A percentile compares a stretch with the other conserved stretches of the same genome.
These are phyloP conservation scores for Byssothecium circinans DNA, from an alignment of 2,329 filamentous ascomycete species.

Conservation along the genomic window DNA sequence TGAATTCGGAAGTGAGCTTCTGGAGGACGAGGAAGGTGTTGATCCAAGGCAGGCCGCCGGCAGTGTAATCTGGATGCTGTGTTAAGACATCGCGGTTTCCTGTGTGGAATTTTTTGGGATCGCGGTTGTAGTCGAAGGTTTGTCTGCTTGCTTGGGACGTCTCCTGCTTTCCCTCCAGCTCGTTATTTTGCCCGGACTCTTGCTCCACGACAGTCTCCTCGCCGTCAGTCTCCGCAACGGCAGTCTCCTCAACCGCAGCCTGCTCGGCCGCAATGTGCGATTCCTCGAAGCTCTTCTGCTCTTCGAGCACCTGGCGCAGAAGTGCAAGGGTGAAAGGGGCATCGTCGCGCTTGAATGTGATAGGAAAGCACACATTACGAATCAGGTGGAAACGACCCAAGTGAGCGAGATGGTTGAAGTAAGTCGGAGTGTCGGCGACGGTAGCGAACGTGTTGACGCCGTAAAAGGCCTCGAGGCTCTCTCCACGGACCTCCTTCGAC, in stretches of 20 bases:
- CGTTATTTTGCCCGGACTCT: no score
- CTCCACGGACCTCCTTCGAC: constrained; percentile 18
- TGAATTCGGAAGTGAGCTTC: constrained; percentile 13
- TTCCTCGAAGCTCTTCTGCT: constrained; percentile 13
- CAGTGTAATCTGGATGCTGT: constrained; percentile 10
- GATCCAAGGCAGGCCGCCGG: constrained; percentile 13
- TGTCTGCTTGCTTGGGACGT: no score
- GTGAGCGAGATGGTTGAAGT: constrained; percentile 20
- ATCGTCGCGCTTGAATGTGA: constrained; percentile 6
- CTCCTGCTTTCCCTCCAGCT: no score
- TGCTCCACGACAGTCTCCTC: no score
- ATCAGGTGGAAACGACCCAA: constrained; percentile 24
- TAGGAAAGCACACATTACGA: constrained; percentile 16
- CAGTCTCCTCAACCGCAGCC: background rate
- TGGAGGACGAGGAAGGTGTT: constrained; percentile 16
- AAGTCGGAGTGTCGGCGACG: constrained; percentile 17
- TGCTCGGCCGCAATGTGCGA: background rate
- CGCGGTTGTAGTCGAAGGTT: no score
- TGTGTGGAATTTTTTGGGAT: constrained; percentile 6
- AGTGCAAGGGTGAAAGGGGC: constrained; percentile 6
- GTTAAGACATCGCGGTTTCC: background rate
- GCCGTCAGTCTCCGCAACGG: no score
- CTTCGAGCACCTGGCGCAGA: constrained; percentile 13
- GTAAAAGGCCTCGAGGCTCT: constrained; percentile 25
- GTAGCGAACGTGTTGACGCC: constrained; percentile 20